Evolutionary conservation across 1,139 yeast genomes (phyloP), one percentile per base, ranked within the genome.

Genomic region (Blastobotrys arbuscula): DNA sequence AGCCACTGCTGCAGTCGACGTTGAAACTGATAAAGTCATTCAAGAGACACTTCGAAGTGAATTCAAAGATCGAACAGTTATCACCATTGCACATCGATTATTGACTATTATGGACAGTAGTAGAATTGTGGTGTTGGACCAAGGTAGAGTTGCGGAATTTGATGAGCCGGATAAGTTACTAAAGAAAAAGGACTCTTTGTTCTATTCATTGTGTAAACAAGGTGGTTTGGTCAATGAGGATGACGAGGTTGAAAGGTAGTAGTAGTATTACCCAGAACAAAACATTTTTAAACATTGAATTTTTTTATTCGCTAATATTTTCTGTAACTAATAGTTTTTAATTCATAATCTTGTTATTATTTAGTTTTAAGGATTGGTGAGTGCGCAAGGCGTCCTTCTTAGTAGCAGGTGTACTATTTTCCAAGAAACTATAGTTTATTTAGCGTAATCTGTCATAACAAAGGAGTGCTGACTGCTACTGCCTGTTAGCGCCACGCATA

Each of bases 1-100:
- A 69, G 97, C 97, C 13, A 90, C 97, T 3, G 97, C 97, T 1
- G 96, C 96, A 1, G 96, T 92, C 45, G 98, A 92, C 67, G 96
- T 89, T 30, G 95, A 89, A 62, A 92, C 98, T 1, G 98, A 92
- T 66, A 73, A 82, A 58, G 77, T 89, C 41, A 75, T 90, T 47
- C 97, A 90, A 69, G 81, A 83, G 59, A 90, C 97, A 0, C 90
- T 90, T 50, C 78, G 97, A 65, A 70, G 75, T 2, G 95, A 88
- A 51, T 90, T 90, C 66, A 80, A 81, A 59, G 88, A 89, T 55
- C 79, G 95, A 64, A 90, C 97, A 0, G 89, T 92, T 61, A 73
- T 92, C 59, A 90, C 97, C 2, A 90, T 92, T 71, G 97, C 97
- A 1, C 97, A 92, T 67, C 78, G 98, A 66, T 74, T 92, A 57